Evolutionary conservation across 257 asterid genomes (phyloP), one percentile per base, ranked within the genome.

Genomic region (Penstemon barbatus): DNA sequence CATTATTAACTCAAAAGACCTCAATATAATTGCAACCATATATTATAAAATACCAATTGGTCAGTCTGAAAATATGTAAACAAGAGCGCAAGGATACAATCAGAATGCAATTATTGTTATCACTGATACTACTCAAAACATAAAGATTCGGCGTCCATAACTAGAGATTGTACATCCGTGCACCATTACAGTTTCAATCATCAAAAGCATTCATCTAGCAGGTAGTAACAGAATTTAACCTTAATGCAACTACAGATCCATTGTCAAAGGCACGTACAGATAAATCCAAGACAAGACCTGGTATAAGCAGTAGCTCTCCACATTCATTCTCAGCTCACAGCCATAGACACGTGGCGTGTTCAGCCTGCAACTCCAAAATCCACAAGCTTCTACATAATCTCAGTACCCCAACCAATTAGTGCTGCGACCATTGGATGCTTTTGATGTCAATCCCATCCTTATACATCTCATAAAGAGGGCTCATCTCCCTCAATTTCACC

Each of bases 401-500:
- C 33, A 25, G 33, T 25, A 25, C 33, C 33, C 33, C 33, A 25
- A 25, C 33, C 33, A 25, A 92, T 84, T 67, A 91, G 75, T 94
- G 98, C 66, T 94, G 99, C 0, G 98, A 2, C 99, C 99, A 94
- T 50, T 89, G 80, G 52, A 94, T 94, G 46, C 83, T 91, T 87
- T 89, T 94, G 41, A 94, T 84, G 70, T 94, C 97, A 68, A 94
- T 94, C 19, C 97, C 99, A 69, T 85, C 96, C 82, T 94, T 85
- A 67, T 74, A 86, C 98, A 94, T 94, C 82, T 94, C 99, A 80
- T 91, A 94, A 4, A 94, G 87, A 4, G 99, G 99, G 73, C 99
- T 91, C 95, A 94, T 83, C 71, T 91, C 99, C 84, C 99, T 86
- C 80, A 94, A 77, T 57, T 94, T 94, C 89, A 75, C 96, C 13